A percentile compares a stretch with the other conserved stretches of the same genome.
Conservation (phyloP, 2,329 filamentous ascomycete species). For the Colletotrichum sp. region DNA sequence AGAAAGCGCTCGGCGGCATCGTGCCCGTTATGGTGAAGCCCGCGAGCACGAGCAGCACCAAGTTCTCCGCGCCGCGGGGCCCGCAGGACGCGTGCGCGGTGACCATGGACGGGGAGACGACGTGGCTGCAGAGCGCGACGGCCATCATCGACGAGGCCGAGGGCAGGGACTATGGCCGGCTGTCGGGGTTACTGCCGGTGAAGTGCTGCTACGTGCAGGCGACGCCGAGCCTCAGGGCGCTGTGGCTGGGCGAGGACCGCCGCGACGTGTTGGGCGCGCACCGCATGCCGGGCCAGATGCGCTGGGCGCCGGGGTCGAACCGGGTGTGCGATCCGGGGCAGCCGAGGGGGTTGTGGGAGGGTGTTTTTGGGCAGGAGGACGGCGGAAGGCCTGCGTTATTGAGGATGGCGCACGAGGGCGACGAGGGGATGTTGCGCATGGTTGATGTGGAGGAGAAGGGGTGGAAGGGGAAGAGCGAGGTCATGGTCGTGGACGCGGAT, state of each 20-base stretch:
- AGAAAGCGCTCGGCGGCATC: constrained; percentile 18
- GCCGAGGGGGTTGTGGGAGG: not conserved
- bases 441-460: constrained; percentile 10
- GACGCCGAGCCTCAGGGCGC: constrained; percentile 36
- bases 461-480: constrained; percentile 18
- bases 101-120: not conserved
- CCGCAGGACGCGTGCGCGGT: not conserved
- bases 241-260: constrained; percentile 48
- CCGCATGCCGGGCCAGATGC: constrained; percentile 41
- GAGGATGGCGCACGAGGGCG: constrained; percentile 8
- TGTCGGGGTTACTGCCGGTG: constrained; percentile 48
- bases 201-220: constrained; percentile 44
- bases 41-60: not conserved
- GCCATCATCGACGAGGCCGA: constrained; percentile 7
- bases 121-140: not conserved
- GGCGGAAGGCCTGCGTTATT: constrained; percentile 7
- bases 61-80: not conserved
- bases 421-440: not conserved
- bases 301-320: constrained; percentile 21
- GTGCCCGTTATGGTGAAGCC: constrained; percentile 16
- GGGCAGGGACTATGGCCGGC: constrained; percentile 28
- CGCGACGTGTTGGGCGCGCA: constrained; percentile 46
- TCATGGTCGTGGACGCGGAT: not conserved
- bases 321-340: constrained; percentile 10
- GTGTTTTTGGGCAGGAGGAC: not conserved